A percentile compares a stretch with the other conserved stretches of the same genome.
These are phyloP conservation scores for Colletotrichum eleusines DNA, from an alignment of 2,329 filamentous ascomycete species.

Conservation along the genomic window DNA sequence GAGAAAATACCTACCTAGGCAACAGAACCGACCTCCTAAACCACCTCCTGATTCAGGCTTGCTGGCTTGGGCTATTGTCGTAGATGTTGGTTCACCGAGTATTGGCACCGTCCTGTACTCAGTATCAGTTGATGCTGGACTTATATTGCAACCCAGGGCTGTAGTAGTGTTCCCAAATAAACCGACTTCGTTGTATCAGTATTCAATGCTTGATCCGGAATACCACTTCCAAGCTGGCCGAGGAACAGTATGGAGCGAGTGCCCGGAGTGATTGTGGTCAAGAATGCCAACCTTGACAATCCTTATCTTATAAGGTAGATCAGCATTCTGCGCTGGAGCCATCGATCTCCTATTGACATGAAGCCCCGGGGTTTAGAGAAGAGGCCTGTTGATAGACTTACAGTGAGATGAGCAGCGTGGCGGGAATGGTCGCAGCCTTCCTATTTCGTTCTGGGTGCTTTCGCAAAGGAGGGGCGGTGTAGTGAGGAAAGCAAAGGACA, in stretches of 20 bases:
- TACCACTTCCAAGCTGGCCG: not conserved
- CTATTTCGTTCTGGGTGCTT: not conserved
- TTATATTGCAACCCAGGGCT: not conserved
- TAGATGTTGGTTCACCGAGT: not conserved
- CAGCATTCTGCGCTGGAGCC: not conserved
- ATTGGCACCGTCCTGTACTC: not conserved
- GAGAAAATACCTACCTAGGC: too few species aligned
- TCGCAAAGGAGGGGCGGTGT: slow-evolving; percentile 2
- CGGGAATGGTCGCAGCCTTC: not conserved
- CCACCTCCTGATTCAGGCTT: not conserved
- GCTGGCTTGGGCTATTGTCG: slow-evolving; percentile 5
- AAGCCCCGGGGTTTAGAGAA: not conserved
- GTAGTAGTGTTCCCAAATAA: not conserved
- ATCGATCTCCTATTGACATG: too few species aligned
- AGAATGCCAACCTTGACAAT: slow-evolving; percentile 6
- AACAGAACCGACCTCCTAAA: not conserved
- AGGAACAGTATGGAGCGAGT: not conserved
- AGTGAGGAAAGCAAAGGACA: not conserved
- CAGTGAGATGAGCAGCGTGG: not conserved
- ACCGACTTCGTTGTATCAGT: not conserved
- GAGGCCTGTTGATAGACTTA: not conserved
- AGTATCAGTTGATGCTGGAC: not conserved
- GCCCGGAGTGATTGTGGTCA: not conserved
- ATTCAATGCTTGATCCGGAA: too few species aligned
- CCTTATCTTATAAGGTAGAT: not conserved